Evolutionary conservation across 31 red algal genomes (phyloP), one percentile per base, ranked within the genome.

Genomic region (Porphyra umbilicalis): DNA sequence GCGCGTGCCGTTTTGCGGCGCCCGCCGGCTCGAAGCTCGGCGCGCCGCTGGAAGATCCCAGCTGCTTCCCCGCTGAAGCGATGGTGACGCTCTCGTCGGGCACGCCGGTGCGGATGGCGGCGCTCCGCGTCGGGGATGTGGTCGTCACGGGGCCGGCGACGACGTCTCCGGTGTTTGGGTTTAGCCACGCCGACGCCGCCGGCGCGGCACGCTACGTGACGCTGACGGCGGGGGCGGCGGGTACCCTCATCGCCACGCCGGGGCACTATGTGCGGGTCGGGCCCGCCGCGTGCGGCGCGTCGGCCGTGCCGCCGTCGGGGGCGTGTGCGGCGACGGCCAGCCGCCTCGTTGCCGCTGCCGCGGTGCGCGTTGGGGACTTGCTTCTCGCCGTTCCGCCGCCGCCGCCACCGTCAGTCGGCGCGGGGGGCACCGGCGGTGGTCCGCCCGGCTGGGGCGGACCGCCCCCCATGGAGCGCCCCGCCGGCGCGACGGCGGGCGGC

Each of bases 21-120:
- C n/a, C n/a, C n/a, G n/a, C n/a, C n/a, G n/a, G n/a, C n/a, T n/a
- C n/a, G n/a, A n/a, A n/a, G n/a, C n/a, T n/a, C n/a, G n/a, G n/a
- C n/a, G n/a, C n/a, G n/a, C n/a, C n/a, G n/a, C n/a, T n/a, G n/a
- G n/a, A n/a, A n/a, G n/a, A n/a, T n/a, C n/a, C n/a, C n/a, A n/a
- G n/a, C 7, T 93, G 91, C 79, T 93, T 93, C 82, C 91, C 91
- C 4, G 76, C 86, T 3, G 77, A 35, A 14, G 91, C 91, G 31
- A 85, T 20, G 10, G 91, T 93, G 10, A 46, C 33, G 35, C 81
- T 88, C n/a, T 32, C 10, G 68, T 33, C 82, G 34, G 91, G 91
- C 14, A 35, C 14, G 30, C 42, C 9, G 35, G 36, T 76, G 14
- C 33, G 82, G 29, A 93, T 93, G 77, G 39, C 30, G n/a, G 79